These are phyloP conservation scores for Plasmopara muralis DNA, from an alignment of 352 stramenopile genomes.

Conservation along the genomic window DNA sequence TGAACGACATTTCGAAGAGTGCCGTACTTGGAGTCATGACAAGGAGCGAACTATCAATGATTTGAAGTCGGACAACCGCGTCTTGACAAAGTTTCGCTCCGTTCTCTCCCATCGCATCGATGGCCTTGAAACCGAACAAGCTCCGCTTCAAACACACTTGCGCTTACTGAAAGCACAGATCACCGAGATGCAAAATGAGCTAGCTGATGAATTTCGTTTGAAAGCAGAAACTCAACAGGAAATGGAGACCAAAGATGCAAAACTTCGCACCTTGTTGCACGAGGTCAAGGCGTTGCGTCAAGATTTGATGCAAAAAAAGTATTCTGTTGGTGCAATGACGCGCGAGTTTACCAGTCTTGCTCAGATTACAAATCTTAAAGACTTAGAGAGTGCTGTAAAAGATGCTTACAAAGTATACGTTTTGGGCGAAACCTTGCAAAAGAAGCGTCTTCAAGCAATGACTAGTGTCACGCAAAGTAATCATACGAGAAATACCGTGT, in stretches of 20 bases:
- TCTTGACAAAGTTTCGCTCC: slow-evolving; percentile 47
- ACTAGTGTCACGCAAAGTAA: slow-evolving; percentile 57
- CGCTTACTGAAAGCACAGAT: too few species aligned
- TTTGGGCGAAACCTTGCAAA: slow-evolving; percentile 57
- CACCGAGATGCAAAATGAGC: too few species aligned
- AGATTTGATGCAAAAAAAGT: slow-evolving; percentile 47
- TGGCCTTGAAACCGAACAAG: too few species aligned
- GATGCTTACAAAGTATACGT: slow-evolving; percentile 71
- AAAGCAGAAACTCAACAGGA: slow-evolving; percentile 63
- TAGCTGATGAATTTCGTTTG: slow-evolving; percentile 52
- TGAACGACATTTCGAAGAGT: slow-evolving; percentile 39
- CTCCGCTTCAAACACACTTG: too few species aligned
- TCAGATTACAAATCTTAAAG: slow-evolving; percentile 69
- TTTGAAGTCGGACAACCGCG: slow-evolving; percentile 65
- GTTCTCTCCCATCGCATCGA: too few species aligned
- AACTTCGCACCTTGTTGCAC: slow-evolving; percentile 64
- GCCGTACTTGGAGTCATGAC: slow-evolving; percentile 52
- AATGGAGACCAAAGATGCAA: slow-evolving; percentile 62
- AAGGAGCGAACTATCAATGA: slow-evolving; percentile 63
- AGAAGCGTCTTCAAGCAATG: slow-evolving; percentile 45
- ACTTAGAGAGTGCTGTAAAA: slow-evolving; percentile 74
- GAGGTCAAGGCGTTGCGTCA: slow-evolving; percentile 74
- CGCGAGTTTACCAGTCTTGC: too few species aligned
- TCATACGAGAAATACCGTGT: too few species aligned
- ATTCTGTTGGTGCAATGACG: too few species aligned